A percentile compares a stretch with the other conserved stretches of the same genome.
phyloP scores from a whole-genome alignment of 345 rosid genomes.

The Mangifera indica region DNA sequence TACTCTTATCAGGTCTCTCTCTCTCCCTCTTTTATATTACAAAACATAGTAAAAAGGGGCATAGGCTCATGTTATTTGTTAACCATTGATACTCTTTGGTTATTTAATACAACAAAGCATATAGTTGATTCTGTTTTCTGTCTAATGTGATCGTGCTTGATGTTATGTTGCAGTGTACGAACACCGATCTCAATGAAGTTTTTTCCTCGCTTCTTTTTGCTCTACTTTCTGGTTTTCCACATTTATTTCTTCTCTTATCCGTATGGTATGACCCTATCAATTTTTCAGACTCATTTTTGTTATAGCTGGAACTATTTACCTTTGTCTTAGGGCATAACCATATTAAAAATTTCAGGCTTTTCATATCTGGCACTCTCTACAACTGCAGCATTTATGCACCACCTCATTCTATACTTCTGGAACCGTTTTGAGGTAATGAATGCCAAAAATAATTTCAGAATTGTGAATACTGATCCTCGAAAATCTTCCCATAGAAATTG shows the following conservation, averaged over 20 bases:
- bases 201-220: slow-evolving; percentile 97
- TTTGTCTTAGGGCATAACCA: background rate
- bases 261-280: slow-evolving; percentile 53
- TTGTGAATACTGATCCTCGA: too few relatives aligned
- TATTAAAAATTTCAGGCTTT: slow-evolving; percentile 57
- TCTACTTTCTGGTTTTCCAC: slow-evolving; percentile 96
- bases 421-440: slow-evolving; percentile 88
- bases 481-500: background rate
- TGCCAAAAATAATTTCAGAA: background rate
- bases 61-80: background rate
- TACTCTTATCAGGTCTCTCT: slow-evolving; percentile 81
- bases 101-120: background rate
- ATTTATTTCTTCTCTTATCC: slow-evolving; percentile 95
- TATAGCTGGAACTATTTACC: background rate
- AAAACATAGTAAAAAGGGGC: background rate
- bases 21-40: slow-evolving; percentile 13
- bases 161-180: slow-evolving; percentile 69
- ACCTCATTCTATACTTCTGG: slow-evolving; percentile 95
- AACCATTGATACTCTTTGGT: background rate
- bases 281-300: background rate
- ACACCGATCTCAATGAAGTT: slow-evolving; percentile 99
- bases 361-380: slow-evolving; percentile 91
- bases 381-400: slow-evolving; percentile 94
- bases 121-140: background rate
- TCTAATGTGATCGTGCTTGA: slow-evolving; percentile 19